These are phyloP conservation scores for Sphaerostilbella broomeana DNA, from an alignment of 2,329 filamentous ascomycete species.

Conservation along the genomic window DNA sequence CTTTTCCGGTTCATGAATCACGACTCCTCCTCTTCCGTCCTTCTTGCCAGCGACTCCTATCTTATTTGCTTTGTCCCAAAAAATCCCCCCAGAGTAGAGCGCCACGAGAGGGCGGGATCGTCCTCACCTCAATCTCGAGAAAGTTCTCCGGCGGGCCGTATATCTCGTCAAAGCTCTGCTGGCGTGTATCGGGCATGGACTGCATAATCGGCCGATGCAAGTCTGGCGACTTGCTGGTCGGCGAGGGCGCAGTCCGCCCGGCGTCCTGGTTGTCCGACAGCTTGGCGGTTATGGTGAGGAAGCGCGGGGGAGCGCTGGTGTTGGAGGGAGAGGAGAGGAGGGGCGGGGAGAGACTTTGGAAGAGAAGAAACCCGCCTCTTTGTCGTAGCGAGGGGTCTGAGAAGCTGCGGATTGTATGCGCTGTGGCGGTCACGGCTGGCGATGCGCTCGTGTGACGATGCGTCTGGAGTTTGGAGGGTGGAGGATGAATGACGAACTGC, in stretches of 20 bases:
- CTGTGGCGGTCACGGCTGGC: background rate
- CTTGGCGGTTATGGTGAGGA: conserved; percentile 29
- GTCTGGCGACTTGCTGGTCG: conserved; percentile 29
- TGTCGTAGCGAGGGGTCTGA: background rate
- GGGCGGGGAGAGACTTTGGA: background rate
- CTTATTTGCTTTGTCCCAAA: background rate
- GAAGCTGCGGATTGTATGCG: conserved; percentile 6
- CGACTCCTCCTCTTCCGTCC: background rate
- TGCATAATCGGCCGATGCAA: conserved; percentile 52
- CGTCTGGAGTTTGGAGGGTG: conserved; percentile 5
- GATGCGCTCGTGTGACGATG: conserved; percentile 9
- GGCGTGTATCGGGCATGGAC: conserved; percentile 65
- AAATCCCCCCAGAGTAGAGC: too few species aligned
- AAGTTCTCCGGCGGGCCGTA: conserved; percentile 99
- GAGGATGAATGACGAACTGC: conserved; percentile 1
- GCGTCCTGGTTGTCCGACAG: conserved; percentile 36
- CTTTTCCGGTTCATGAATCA: background rate
- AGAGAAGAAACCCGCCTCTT: background rate
- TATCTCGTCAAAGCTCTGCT: conserved; percentile 97
- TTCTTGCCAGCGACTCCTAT: background rate
- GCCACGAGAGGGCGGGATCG: background rate
- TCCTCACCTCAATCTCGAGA: conserved; percentile 82
- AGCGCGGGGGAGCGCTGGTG: background rate
- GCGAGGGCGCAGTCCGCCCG: conserved; percentile 23
- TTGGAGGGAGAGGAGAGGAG: background rate